Conservation (phyloP, 2,329 filamentous ascomycete genomes). For the Nemania serpens region DNA sequence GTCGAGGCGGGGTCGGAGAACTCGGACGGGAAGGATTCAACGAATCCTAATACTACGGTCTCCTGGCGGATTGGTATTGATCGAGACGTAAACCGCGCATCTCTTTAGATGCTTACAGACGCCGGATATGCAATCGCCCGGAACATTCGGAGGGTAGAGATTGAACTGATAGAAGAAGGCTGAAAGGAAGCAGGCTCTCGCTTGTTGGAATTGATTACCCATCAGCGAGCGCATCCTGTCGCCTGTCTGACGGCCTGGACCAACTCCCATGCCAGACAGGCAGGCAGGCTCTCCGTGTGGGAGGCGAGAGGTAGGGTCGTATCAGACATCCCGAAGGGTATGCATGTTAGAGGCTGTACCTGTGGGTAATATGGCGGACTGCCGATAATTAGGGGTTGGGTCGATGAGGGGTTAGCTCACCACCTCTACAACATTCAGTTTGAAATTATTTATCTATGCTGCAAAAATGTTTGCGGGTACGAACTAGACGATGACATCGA, state of each 20-base stretch:
- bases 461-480: no score
- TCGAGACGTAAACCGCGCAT: neutral
- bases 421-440: neutral
- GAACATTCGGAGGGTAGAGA: no score
- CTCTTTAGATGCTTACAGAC: neutral
- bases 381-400: conserved; percentile 24
- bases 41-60: neutral
- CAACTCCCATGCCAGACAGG: neutral
- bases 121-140: no score
- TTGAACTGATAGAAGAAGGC: no score
- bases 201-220: neutral
- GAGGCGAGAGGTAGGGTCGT: neutral
- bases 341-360: conserved; percentile 4
- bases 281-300: neutral
- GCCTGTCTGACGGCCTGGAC: neutral
- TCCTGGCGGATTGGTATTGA: neutral
- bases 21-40: neutral
- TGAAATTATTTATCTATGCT: no score
- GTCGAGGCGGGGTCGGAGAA: neutral
- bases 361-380: conserved; percentile 17
- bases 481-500: no score
- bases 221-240: neutral
- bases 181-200: neutral
- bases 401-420: conserved; percentile 1
- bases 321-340: neutral